A percentile compares a stretch with the other conserved stretches of the same genome.
These are phyloP conservation scores for Copromyces sp. DNA, from an alignment of 495 filamentous ascomycete species.

Conservation along the genomic window DNA sequence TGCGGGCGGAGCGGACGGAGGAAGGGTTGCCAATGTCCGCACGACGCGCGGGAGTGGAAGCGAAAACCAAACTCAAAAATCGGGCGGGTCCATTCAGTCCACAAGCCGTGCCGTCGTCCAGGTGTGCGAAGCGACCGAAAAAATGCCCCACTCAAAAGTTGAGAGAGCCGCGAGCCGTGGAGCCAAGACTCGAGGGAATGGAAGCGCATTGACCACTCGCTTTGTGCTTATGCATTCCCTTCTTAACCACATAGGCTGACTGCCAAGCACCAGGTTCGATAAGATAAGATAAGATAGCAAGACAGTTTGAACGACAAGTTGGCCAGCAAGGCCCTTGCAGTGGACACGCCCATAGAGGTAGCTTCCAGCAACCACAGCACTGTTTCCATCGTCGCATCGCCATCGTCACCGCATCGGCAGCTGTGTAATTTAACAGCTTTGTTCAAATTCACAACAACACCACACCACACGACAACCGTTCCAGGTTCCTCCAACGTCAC, in stretches of 20 bases:
- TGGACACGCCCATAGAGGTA: not conserved
- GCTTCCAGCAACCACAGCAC: not conserved
- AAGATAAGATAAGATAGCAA: constrained; percentile 20
- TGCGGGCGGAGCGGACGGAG: not conserved
- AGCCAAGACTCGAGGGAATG: too few relatives aligned
- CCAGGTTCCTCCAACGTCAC: too few relatives aligned
- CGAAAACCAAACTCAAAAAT: not conserved
- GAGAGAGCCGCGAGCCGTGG: not conserved
- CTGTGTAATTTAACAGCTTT: not conserved
- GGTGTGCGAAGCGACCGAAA: not conserved
- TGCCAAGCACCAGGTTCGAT: constrained; percentile 2
- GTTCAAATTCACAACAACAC: not conserved
- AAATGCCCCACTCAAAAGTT: not conserved
- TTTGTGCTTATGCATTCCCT: not conserved
- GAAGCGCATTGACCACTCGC: not conserved
- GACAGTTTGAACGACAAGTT: constrained; percentile 2
- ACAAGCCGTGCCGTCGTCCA: not conserved
- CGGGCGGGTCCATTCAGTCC: not conserved
- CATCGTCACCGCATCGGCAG: not conserved
- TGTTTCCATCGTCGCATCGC: not conserved
- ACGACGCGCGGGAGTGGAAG: not conserved
- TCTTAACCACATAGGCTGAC: not conserved
- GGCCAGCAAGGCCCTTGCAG: constrained; percentile 13
- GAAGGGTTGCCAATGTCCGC: not conserved
- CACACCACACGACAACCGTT: too few relatives aligned